These are phyloP conservation scores for Xylaria polymorpha DNA, from an alignment of 2,329 filamentous ascomycete species.

Conservation along the genomic window DNA sequence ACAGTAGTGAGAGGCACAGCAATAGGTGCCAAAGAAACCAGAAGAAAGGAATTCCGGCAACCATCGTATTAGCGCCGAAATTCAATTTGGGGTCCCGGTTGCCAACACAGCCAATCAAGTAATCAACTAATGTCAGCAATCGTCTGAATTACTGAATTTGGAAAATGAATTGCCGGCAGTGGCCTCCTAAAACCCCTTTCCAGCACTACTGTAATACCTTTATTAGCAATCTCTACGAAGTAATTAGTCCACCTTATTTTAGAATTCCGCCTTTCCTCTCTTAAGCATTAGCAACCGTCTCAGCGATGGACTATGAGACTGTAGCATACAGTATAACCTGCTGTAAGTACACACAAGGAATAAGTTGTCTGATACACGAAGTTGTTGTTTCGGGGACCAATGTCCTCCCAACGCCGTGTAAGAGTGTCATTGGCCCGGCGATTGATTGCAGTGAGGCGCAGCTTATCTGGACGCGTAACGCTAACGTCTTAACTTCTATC, in stretches of 20 bases:
- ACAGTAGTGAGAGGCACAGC: not conserved
- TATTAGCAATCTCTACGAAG: slow-evolving; percentile 8
- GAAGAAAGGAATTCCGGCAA: slow-evolving; percentile 5
- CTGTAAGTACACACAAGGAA: not conserved
- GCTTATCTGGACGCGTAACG: slow-evolving; percentile 31
- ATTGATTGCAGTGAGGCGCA: slow-evolving; percentile 28
- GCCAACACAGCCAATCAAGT: slow-evolving; percentile 22
- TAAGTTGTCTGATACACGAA: not conserved
- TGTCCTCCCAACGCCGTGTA: slow-evolving; percentile 12
- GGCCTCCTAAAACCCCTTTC: not conserved
- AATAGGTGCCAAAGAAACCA: no score
- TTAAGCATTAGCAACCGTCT: not conserved
- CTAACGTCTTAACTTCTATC: slow-evolving; percentile 5
- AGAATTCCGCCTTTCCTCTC: no score
- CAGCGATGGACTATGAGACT: not conserved
- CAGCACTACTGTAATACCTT: not conserved
- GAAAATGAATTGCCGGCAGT: slow-evolving; percentile 29
- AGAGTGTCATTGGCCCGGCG: slow-evolving; percentile 25
- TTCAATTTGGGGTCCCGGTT: slow-evolving; percentile 4
- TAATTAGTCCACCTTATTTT: not conserved
- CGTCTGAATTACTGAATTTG: slow-evolving; percentile 18
- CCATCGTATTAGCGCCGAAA: not conserved
- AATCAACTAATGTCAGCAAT: slow-evolving; percentile 16
- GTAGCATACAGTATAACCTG: not conserved
- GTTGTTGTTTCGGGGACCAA: not conserved